A percentile compares a stretch with the other conserved stretches of the same genome.
These are phyloP conservation scores for Cystofilobasidium bisporidii DNA, from an alignment of 768 basidiomycete species.

Conservation along the genomic window DNA sequence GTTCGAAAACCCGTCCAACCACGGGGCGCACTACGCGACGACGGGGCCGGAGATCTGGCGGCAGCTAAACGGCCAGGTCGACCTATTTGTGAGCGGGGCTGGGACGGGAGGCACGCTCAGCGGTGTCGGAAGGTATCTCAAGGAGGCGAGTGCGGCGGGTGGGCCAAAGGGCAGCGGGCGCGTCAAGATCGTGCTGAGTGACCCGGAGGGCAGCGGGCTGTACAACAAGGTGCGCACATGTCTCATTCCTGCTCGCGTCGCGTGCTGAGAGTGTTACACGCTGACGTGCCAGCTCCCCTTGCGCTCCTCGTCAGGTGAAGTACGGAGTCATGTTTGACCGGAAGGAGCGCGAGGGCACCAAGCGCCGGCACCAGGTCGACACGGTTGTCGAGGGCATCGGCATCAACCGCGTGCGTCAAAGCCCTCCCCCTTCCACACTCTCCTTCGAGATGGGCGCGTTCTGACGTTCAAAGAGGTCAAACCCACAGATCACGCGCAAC, in stretches of 20 bases:
- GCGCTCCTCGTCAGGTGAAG: slow-evolving; percentile 51
- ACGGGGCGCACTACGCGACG: slow-evolving; percentile 72
- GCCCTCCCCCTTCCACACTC: neutral
- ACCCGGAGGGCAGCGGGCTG: slow-evolving; percentile 83
- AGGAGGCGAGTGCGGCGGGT: slow-evolving; percentile 39
- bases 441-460: too few relatives aligned
- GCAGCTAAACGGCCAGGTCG: slow-evolving; percentile 70
- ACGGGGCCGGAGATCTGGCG: slow-evolving; percentile 94
- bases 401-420: slow-evolving; percentile 61
- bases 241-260: neutral
- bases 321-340: slow-evolving; percentile 88
- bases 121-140: slow-evolving; percentile 69
- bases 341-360: slow-evolving; percentile 89
- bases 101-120: slow-evolving; percentile 88
- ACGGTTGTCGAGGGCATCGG: slow-evolving; percentile 85
- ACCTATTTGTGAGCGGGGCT: slow-evolving; percentile 84
- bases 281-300: too few relatives aligned
- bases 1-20: slow-evolving; percentile 62
- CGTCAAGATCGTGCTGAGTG: slow-evolving; percentile 59
- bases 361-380: slow-evolving; percentile 85
- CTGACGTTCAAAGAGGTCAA: too few relatives aligned
- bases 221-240: slow-evolving; percentile 68
- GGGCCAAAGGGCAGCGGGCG: neutral
- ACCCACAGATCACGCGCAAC: slow-evolving; percentile 64
- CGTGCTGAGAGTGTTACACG: too few relatives aligned